Evolutionary conservation across 768 basidiomycete species (phyloP).

Genomic region (Hericium coralloides): DNA sequence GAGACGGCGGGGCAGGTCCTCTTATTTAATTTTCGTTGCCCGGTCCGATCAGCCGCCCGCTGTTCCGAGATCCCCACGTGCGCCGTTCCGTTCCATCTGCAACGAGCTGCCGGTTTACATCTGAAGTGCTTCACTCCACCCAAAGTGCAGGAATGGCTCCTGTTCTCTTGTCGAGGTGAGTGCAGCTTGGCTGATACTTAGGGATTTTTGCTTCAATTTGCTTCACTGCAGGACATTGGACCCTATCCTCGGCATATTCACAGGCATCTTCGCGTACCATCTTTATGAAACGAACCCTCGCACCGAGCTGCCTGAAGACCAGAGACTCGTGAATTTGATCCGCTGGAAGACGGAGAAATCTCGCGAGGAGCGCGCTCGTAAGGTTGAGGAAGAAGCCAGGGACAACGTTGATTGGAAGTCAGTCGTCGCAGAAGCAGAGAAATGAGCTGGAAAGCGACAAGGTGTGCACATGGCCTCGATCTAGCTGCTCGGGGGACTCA

Average conservation of each 20-base stretch:
- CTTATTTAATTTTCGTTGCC: too few relatives aligned
- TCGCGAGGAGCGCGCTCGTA: constrained; percentile 14
- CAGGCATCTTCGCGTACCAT: constrained; percentile 70
- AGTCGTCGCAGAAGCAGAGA: constrained; percentile 9
- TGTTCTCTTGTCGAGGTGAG: constrained; percentile 24
- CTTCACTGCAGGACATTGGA: constrained; percentile 45
- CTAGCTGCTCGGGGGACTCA: neutral
- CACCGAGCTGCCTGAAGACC: constrained; percentile 47
- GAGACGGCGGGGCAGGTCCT: too few relatives aligned
- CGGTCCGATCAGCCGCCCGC: too few relatives aligned
- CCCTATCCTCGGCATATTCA: constrained; percentile 67
- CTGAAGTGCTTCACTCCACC: too few relatives aligned
- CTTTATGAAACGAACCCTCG: constrained; percentile 77
- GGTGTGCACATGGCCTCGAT: neutral
- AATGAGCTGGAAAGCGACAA: neutral
- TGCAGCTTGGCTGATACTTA: neutral
- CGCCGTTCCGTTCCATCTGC: too few relatives aligned
- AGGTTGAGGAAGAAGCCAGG: constrained; percentile 4
- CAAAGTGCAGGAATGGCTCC: constrained; percentile 30
- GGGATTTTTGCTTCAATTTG: neutral
- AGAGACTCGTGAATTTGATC: constrained; percentile 45
- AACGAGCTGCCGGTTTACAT: too few relatives aligned
- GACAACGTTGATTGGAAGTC: constrained; percentile 16
- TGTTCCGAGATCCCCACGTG: too few relatives aligned
- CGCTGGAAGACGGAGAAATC: constrained; percentile 57